phyloP scores from a whole-genome alignment of 2,329 filamentous ascomycete species.

The Trichoderma lentiforme region DNA sequence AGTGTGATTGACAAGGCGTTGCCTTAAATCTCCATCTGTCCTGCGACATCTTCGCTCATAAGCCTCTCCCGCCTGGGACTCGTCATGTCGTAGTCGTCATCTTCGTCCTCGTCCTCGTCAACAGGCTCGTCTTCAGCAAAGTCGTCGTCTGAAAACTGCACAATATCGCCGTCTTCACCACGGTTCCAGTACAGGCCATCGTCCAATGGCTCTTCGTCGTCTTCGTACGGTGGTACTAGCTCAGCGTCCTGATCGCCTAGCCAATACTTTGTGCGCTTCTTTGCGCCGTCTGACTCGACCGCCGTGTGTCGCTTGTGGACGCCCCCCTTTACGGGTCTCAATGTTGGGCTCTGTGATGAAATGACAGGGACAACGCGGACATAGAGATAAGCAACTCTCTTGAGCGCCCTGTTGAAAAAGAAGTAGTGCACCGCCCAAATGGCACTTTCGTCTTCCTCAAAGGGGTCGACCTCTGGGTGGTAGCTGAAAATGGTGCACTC shows the following conservation, averaged over 20 bases:
- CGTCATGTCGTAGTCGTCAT: conserved; percentile 29
- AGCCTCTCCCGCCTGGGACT: conserved; percentile 44
- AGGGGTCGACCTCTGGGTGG: conserved; percentile 83
- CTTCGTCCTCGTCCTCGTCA: conserved; percentile 44
- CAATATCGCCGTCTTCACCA: conserved; percentile 56
- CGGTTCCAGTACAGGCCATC: conserved; percentile 57
- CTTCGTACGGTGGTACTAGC: conserved; percentile 42
- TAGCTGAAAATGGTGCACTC: conserved; percentile 90
- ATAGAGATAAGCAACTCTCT: conserved; percentile 92
- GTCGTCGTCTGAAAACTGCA: conserved; percentile 51
- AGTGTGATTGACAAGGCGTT: background rate
- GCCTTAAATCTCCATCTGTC: conserved; percentile 58
- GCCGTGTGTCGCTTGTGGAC: conserved; percentile 28
- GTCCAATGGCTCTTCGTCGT: conserved; percentile 48
- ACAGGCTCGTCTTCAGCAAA: conserved; percentile 38
- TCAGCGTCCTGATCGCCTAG: conserved; percentile 64
- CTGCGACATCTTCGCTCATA: conserved; percentile 61
- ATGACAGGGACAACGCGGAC: conserved; percentile 82
- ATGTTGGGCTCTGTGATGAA: conserved; percentile 57
- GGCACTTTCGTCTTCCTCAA: conserved; percentile 85
- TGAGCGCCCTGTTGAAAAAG: conserved; percentile 91
- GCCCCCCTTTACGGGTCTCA: conserved; percentile 34
- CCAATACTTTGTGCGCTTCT: conserved; percentile 85
- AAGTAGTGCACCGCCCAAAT: conserved; percentile 97
- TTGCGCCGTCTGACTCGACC: conserved; percentile 35